Evolutionary conservation across 2,329 filamentous ascomycete genomes (phyloP).

Genomic region (Fusarium drepaniforme): DNA sequence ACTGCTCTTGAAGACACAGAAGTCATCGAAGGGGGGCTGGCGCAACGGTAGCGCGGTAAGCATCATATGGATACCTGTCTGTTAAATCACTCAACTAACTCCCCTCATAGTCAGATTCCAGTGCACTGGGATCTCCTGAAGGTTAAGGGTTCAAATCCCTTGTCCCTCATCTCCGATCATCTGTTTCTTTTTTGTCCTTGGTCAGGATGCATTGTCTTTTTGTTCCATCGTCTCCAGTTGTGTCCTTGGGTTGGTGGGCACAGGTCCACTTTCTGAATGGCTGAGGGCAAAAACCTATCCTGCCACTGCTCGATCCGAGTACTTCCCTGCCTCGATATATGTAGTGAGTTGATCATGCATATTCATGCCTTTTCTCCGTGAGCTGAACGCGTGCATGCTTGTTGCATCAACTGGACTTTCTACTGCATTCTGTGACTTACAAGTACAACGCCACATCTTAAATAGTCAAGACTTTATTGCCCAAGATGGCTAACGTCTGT

Average conservation of each 20-base stretch:
- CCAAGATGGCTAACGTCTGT: too few species aligned
- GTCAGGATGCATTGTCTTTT: background rate
- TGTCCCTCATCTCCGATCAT: background rate
- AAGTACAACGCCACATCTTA: too few species aligned
- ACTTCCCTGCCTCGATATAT: too few species aligned
- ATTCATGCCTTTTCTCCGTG: too few species aligned
- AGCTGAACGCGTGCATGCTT: too few species aligned
- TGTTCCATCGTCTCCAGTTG: background rate
- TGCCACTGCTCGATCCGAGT: too few species aligned
- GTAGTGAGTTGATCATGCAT: too few species aligned
- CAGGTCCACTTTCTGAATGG: background rate
- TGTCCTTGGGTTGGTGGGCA: background rate
- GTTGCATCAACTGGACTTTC: too few species aligned
- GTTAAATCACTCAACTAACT: background rate
- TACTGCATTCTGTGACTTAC: too few species aligned
- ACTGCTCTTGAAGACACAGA: background rate
- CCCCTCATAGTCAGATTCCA: background rate
- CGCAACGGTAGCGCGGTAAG: slow-evolving; percentile 1
- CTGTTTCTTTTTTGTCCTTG: background rate
- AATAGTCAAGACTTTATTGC: too few species aligned
- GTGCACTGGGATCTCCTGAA: background rate
- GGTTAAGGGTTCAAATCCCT: slow-evolving; percentile 4
- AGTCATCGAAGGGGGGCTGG: background rate
- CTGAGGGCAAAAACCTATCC: background rate
- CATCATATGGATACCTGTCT: background rate